Evolutionary conservation across 1,139 yeast genomes (phyloP), one percentile per base, ranked within the genome.

Genomic region (Pneumocystis oryctolagi): DNA sequence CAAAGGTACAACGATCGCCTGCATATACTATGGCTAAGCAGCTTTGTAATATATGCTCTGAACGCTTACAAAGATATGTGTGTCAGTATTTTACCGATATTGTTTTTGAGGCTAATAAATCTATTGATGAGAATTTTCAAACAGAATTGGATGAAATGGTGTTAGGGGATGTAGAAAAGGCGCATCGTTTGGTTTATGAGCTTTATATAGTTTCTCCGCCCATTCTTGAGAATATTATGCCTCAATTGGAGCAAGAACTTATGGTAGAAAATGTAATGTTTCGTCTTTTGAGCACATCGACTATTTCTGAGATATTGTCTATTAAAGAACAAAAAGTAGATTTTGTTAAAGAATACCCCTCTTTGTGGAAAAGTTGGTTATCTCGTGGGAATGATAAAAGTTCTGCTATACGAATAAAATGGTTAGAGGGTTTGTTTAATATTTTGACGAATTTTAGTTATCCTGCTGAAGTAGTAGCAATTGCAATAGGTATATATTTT

Each of bases 191-290:
- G 47, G 77, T 86, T 0, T 76, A 84, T 5, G 85, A 85, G 67
- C 76, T 89, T 3, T 90, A 96, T 96, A 80, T 78, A 66, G 79
- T 81, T 63, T 84, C 84, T 0, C 97, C 97, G 0, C 92, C 86
- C 57, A 75, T 88, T 37, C 75, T 89, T 32, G 79, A 81, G 2
- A 83, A 94, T 0, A 86, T 87, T 0, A 81, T 88, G 78, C 94
- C 95, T 0, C 80, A 88, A 64, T 76, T 89, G 5, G 89, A 87
- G 68, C 92, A 87, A 69, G 95, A 89, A 67, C 75, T 90, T 62
- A 62, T 67, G 16, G 85, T 92, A 0, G 92, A 86, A 60, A 83
- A 85, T 67, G 82, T 81, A 32, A 73, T 77, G 25, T 77, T 87
- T 34, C 79, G 97, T 66, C 72, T 78, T 0, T 73, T 86, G 64